Conservation (phyloP, 768 basidiomycete species). For the Tricholoma matsutake region DNA sequence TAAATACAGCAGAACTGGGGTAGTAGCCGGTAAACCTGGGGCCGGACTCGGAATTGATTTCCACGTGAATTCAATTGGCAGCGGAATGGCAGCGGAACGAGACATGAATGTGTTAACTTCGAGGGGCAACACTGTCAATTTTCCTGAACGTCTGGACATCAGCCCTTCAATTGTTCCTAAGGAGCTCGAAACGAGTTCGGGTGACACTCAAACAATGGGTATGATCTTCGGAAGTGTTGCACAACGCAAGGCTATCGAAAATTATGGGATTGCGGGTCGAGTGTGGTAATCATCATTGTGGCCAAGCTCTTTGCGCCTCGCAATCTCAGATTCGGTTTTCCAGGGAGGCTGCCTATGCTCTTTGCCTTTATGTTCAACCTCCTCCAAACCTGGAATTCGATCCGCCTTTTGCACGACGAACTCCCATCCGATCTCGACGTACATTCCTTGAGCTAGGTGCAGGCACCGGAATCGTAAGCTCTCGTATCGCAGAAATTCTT, state of each 20-base stretch:
- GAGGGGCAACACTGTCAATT: conserved; percentile 27
- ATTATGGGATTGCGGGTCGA: conserved; percentile 81
- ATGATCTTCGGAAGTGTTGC: conserved; percentile 29
- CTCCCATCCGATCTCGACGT: conserved; percentile 14
- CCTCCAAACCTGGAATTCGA: conserved; percentile 44
- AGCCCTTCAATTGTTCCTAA: conserved; percentile 29
- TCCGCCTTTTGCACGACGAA: conserved; percentile 41
- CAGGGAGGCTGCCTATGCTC: conserved; percentile 74
- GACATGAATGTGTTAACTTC: no score
- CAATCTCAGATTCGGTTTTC: conserved; percentile 12
- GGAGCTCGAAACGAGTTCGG: not conserved
- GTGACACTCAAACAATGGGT: conserved; percentile 10
- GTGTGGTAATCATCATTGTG: conserved; percentile 57
- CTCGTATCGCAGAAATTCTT: conserved; percentile 32
- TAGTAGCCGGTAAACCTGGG: conserved; percentile 7
- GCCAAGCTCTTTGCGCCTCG: conserved; percentile 8
- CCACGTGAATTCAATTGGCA: not conserved
- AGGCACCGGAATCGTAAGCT: conserved; percentile 65
- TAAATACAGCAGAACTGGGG: conserved; percentile 13
- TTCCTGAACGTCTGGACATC: conserved; percentile 36
- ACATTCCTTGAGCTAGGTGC: conserved; percentile 76
- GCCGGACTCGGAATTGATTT: conserved; percentile 7
- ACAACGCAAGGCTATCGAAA: conserved; percentile 59
- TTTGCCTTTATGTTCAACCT: conserved; percentile 52
- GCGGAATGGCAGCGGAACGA: no score